These are phyloP conservation scores for Noccaea caerulescens DNA, from an alignment of 345 rosid species.

Conservation along the genomic window DNA sequence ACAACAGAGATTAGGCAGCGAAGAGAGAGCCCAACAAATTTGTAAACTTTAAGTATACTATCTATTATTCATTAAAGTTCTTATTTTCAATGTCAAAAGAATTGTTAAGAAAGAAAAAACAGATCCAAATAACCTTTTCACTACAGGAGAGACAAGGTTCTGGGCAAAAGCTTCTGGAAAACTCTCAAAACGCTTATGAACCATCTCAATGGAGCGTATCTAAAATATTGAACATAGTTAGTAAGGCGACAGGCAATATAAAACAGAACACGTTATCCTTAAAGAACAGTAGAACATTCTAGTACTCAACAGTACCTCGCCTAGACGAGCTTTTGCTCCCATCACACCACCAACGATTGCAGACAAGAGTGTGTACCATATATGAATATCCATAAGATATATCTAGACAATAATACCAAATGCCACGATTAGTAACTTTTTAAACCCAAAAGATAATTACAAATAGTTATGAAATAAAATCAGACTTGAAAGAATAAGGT, in stretches of 20 bases:
- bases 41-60: not conserved
- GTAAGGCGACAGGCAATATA: conserved; percentile 27
- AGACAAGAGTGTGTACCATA: conserved; percentile 91
- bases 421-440: conserved; percentile 24
- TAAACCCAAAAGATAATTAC: conserved; percentile 12
- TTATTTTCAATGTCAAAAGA: not conserved
- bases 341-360: conserved; percentile 97
- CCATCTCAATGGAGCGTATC: conserved; percentile 96
- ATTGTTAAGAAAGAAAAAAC: not conserved
- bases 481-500: conserved; percentile 29
- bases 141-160: conserved; percentile 75
- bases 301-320: conserved; percentile 69
- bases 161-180: conserved; percentile 90
- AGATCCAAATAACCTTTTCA: conserved; percentile 55
- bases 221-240: conserved; percentile 42
- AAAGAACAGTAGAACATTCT: conserved; percentile 19
- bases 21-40: conserved; percentile 18
- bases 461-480: conserved; percentile 13
- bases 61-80: not conserved
- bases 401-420: conserved; percentile 52
- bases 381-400: conserved; percentile 94
- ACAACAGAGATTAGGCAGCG: conserved; percentile 22
- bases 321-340: conserved; percentile 97
- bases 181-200: conserved; percentile 98
- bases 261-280: conserved; percentile 13